Evolutionary conservation across 371 early-diverging fungal species (phyloP).

Genomic region (Basidiobolus meristosporus): DNA sequence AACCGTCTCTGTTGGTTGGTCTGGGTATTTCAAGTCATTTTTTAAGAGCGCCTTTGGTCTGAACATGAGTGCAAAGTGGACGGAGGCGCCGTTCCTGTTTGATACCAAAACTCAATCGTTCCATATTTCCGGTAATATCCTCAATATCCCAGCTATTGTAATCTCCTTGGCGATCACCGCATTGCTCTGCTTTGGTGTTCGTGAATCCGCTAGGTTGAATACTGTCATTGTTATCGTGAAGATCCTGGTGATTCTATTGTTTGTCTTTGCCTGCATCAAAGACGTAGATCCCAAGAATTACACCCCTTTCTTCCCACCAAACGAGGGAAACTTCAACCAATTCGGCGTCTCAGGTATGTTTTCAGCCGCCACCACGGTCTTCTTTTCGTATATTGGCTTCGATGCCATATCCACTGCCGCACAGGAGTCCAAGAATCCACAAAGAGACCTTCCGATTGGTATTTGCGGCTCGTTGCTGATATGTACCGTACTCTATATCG

Average conservation of each 20-base stretch:
- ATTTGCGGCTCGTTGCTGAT: conserved; percentile 58
- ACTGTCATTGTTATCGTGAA: conserved; percentile 49
- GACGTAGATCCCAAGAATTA: conserved; percentile 38
- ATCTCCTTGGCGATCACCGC: conserved; percentile 36
- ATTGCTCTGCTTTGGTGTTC: conserved; percentile 44
- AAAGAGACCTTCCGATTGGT: conserved; percentile 70
- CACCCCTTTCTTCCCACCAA: too few species aligned
- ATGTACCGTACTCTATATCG: conserved; percentile 63
- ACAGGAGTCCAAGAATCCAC: conserved; percentile 66
- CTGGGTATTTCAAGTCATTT: conserved; percentile 50
- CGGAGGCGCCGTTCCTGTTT: conserved; percentile 37
- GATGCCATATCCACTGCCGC: conserved; percentile 75
- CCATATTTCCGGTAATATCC: conserved; percentile 21
- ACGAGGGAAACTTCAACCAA: too few species aligned
- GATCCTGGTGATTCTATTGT: conserved; percentile 45
- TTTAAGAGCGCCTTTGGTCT: conserved; percentile 30
- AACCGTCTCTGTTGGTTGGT: conserved; percentile 51
- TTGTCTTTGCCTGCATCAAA: conserved; percentile 48
- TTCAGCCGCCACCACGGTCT: too few species aligned
- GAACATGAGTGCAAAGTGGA: conserved; percentile 20
- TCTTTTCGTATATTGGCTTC: too few species aligned
- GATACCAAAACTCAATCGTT: conserved; percentile 15
- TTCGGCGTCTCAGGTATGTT: too few species aligned
- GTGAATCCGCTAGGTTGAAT: conserved; percentile 50
- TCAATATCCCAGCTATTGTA: conserved; percentile 56